Percentiles rank a stretch among this genome's conserved stretches.
These are phyloP conservation scores for Obba rivulosa DNA, from an alignment of 768 basidiomycete genomes.

Conservation along the genomic window DNA sequence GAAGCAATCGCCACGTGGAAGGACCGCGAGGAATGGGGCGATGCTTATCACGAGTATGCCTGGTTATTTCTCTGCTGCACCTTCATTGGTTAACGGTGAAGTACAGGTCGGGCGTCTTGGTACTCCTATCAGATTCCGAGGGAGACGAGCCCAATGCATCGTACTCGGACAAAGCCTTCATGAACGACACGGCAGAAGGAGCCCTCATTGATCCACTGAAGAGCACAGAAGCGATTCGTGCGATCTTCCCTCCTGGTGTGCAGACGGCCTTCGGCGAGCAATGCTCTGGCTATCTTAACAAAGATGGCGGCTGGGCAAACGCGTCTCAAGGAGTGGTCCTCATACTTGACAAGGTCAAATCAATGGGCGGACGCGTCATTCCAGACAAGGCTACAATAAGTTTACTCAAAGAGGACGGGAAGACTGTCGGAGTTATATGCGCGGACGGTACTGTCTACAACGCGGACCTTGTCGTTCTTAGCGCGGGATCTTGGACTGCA, in stretches of 20 bases:
- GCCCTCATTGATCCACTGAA: slow-evolving; percentile 40
- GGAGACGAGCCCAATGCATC: slow-evolving; percentile 14
- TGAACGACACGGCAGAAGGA: slow-evolving; percentile 60
- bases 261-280: slow-evolving; percentile 30
- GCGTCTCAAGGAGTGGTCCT: slow-evolving; percentile 60
- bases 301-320: slow-evolving; percentile 80
- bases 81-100: neutral
- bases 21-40: slow-evolving; percentile 54
- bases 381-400: slow-evolving; percentile 51
- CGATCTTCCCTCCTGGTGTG: slow-evolving; percentile 42
- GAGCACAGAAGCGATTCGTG: slow-evolving; percentile 35
- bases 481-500: slow-evolving; percentile 84
- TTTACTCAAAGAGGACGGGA: slow-evolving; percentile 35
- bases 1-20: slow-evolving; percentile 80
- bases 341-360: slow-evolving; percentile 50
- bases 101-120: slow-evolving; percentile 62
- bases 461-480: slow-evolving; percentile 62
- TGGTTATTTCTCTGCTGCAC: neutral
- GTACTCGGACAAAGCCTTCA: slow-evolving; percentile 51
- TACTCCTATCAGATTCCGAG: slow-evolving; percentile 36
- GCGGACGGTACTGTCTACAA: slow-evolving; percentile 47
- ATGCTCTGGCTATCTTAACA: slow-evolving; percentile 61
- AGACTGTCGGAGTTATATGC: slow-evolving; percentile 57
- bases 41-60: slow-evolving; percentile 78
- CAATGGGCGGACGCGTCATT: slow-evolving; percentile 55